Conservation (phyloP, 2,329 filamentous ascomycete species). For the Xylariaceae sp. region DNA sequence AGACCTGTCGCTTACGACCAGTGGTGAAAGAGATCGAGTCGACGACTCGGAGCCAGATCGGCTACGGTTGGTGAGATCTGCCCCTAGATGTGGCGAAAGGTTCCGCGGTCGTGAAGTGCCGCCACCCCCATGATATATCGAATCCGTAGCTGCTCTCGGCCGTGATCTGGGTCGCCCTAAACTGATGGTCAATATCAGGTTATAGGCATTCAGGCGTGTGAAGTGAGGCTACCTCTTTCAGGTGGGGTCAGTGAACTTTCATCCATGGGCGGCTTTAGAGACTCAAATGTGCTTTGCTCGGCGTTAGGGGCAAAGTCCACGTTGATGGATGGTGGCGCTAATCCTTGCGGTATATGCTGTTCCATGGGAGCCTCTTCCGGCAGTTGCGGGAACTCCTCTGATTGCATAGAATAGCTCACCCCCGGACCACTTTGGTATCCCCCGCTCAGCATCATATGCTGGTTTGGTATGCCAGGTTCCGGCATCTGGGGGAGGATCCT, state of each 20-base stretch:
- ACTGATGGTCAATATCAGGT: constrained; percentile 21
- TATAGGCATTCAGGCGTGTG: constrained; percentile 4
- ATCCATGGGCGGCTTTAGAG: constrained; percentile 59
- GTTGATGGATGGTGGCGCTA: constrained; percentile 83
- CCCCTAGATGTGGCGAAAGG: constrained; percentile 47
- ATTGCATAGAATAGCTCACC: constrained; percentile 37
- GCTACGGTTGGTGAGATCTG: constrained; percentile 37
- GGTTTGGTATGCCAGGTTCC: constrained; percentile 45
- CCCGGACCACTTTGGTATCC: constrained; percentile 39
- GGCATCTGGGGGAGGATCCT: constrained; percentile 52
- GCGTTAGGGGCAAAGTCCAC: constrained; percentile 83
- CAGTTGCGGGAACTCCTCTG: constrained; percentile 50
- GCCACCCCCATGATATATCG: constrained; percentile 46
- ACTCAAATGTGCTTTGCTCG: constrained; percentile 59
- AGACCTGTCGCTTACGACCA: constrained; percentile 54
- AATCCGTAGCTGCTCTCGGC: constrained; percentile 55
- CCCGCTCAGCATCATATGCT: constrained; percentile 40
- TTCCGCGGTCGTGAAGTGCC: constrained; percentile 38
- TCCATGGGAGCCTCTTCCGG: constrained; percentile 43
- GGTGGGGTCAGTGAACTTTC: constrained; percentile 81
- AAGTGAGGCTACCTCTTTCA: constrained; percentile 50
- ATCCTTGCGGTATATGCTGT: constrained; percentile 55
- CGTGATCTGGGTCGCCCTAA: constrained; percentile 45
- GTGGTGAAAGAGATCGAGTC: constrained; percentile 47
- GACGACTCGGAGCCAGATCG: constrained; percentile 40